phyloP scores from a whole-genome alignment of 2,329 filamentous ascomycete genomes.

The Neophaeococcomyces mojaviensis region DNA sequence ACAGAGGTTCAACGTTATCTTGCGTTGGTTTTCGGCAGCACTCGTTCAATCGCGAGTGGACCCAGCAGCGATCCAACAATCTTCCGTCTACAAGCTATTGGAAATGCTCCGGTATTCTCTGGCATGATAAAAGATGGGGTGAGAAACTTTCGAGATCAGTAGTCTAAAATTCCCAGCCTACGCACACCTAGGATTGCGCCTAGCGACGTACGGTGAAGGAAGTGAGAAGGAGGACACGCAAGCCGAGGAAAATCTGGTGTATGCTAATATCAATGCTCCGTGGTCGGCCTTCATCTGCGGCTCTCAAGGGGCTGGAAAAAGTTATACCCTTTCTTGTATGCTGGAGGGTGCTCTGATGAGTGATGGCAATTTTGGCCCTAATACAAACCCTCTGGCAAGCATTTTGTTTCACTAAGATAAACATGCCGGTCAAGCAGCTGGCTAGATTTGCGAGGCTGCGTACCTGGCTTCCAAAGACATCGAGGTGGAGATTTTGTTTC shows the following conservation, averaged over 20 bases:
- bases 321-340: conserved; percentile 52
- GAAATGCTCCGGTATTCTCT: too few relatives aligned
- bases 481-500: conserved; percentile 45
- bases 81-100: too few relatives aligned
- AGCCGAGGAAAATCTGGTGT: conserved; percentile 24
- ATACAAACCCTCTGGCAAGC: conserved; percentile 49
- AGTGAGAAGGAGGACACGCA: too few relatives aligned
- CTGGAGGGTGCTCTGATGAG: conserved; percentile 38
- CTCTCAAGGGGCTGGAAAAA: conserved; percentile 56
- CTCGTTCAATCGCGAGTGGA: too few relatives aligned
- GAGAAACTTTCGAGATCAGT: too few relatives aligned
- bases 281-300: conserved; percentile 57
- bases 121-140: too few relatives aligned
- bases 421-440: conserved; percentile 36
- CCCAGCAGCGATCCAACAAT: too few relatives aligned
- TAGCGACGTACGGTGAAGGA: too few relatives aligned
- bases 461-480: conserved; percentile 44
- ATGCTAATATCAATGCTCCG: conserved; percentile 46
- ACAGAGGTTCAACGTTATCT: too few relatives aligned
- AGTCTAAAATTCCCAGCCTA: too few relatives aligned
- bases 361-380: conserved; percentile 48
- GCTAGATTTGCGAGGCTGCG: conserved; percentile 48
- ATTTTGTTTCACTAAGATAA: conserved; percentile 61
- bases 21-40: too few relatives aligned
- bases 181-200: too few relatives aligned